Evolutionary conservation across 345 rosid genomes (phyloP).

Genomic region (Streptanthus diversifolius): DNA sequence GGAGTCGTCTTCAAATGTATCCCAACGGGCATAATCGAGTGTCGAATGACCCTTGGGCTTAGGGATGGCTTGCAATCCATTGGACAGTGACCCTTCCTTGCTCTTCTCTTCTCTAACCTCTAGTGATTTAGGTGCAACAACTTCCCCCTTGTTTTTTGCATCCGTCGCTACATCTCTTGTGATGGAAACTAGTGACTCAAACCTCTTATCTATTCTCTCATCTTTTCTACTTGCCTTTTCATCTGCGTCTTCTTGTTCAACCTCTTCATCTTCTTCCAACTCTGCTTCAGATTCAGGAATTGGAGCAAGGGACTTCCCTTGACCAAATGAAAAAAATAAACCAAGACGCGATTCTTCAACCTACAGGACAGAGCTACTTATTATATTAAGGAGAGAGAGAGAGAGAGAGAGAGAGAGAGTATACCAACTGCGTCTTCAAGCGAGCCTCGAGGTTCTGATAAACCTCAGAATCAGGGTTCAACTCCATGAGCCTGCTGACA

Average conservation of each 20-base stretch:
- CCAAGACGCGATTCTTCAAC: conserved; percentile 23
- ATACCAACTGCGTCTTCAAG: conserved; percentile 87
- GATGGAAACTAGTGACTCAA: conserved; percentile 11
- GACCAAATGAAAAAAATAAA: conserved; percentile 38
- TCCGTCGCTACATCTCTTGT: conserved; percentile 26
- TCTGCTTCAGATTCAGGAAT: conserved; percentile 90
- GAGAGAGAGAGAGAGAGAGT: neutral
- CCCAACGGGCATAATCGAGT: conserved; percentile 85
- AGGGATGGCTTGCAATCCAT: conserved; percentile 91
- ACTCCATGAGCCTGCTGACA: conserved; percentile 77
- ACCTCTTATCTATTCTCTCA: conserved; percentile 2
- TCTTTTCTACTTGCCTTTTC: conserved; percentile 13
- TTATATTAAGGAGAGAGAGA: neutral
- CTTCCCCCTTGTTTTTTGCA: conserved; percentile 25
- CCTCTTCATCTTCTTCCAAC: conserved; percentile 72
- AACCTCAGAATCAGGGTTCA: conserved; percentile 80
- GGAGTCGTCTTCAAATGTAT: conserved; percentile 69
- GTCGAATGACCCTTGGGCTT: conserved; percentile 96
- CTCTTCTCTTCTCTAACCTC: conserved; percentile 33
- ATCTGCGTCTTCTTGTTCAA: conserved; percentile 21
- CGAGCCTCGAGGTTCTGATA: conserved; percentile 78
- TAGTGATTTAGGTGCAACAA: conserved; percentile 28
- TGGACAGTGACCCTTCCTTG: conserved; percentile 38
- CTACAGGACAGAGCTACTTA: neutral
- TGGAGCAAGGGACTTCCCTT: conserved; percentile 95